Evolutionary conservation across 2,329 filamentous ascomycete genomes (phyloP).

Genomic region (Teratosphaeria epicoccoides): DNA sequence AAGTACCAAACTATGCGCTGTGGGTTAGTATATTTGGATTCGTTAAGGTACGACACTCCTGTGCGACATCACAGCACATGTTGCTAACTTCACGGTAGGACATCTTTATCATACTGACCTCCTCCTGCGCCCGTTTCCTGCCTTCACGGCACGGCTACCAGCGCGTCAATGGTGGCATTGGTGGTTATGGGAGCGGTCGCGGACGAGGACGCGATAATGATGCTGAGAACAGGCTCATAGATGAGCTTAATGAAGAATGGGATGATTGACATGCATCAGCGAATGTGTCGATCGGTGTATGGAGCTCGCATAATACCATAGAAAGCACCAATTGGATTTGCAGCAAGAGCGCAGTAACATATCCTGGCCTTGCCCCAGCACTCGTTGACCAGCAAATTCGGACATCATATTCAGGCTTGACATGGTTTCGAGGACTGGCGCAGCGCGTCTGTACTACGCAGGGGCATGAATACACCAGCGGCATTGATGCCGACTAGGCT

Average conservation of each 20-base stretch:
- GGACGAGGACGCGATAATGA: conserved; percentile 45
- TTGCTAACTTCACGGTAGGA: conserved; percentile 27
- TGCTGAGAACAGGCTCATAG: conserved; percentile 87
- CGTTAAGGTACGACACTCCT: conserved; percentile 51
- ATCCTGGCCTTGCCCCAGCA: too few relatives aligned
- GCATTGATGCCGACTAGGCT: too few relatives aligned
- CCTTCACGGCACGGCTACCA: conserved; percentile 58
- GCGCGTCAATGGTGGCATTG: conserved; percentile 45
- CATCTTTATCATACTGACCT: conserved; percentile 56
- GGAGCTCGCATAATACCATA: not conserved
- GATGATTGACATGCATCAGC: conserved; percentile 48
- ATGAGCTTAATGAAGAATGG: conserved; percentile 95
- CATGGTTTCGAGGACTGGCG: too few relatives aligned
- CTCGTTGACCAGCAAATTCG: too few relatives aligned
- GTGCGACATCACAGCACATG: not conserved
- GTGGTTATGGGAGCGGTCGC: conserved; percentile 35
- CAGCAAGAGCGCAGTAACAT: too few relatives aligned
- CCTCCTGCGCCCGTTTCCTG: conserved; percentile 57
- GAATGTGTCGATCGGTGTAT: not conserved
- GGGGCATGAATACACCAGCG: too few relatives aligned
- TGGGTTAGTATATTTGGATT: conserved; percentile 85
- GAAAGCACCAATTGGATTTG: not conserved
- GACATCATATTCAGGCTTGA: too few relatives aligned
- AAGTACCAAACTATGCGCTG: conserved; percentile 85
- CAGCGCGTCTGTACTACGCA: too few relatives aligned